Evolutionary conservation across 495 filamentous ascomycete species (phyloP).

Genomic region (Thozetella sp.): DNA sequence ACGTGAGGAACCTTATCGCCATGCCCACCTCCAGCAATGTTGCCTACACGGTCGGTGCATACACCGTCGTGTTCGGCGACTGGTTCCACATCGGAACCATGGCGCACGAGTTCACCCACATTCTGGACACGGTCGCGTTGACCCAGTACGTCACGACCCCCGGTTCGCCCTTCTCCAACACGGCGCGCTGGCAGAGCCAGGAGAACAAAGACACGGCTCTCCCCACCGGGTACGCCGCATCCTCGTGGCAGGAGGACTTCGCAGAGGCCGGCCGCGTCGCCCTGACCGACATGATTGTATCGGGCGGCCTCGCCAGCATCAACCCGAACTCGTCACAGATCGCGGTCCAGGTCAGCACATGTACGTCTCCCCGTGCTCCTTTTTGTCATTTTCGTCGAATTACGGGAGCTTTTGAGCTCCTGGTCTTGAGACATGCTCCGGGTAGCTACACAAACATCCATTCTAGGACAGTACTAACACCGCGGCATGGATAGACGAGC

Average conservation of each 20-base stretch:
- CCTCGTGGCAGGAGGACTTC: constrained; percentile 17
- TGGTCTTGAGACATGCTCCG: too few species aligned
- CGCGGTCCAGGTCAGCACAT: neutral
- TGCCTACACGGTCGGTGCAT: constrained; percentile 16
- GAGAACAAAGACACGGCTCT: constrained; percentile 9
- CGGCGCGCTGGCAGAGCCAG: constrained; percentile 9
- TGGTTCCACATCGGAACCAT: constrained; percentile 20
- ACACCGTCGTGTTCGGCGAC: constrained; percentile 3
- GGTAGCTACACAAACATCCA: too few species aligned
- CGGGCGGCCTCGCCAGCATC: constrained; percentile 6
- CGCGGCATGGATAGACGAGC: too few species aligned
- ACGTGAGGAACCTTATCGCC: constrained; percentile 15
- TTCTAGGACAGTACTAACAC: too few species aligned
- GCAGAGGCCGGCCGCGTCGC: constrained; percentile 22
- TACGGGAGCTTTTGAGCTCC: too few species aligned
- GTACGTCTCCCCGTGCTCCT: too few species aligned
- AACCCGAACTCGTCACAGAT: neutral
- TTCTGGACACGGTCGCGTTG: constrained; percentile 16
- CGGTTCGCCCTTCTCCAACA: constrained; percentile 13
- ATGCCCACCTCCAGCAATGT: constrained; percentile 6
- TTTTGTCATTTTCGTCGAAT: too few species aligned
- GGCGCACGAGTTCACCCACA: constrained; percentile 22
- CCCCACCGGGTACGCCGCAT: constrained; percentile 17
- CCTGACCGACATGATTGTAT: constrained; percentile 13
- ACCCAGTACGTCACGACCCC: neutral